Evolutionary conservation across 177 flowering plant genomes (phyloP), one percentile per base, ranked within the genome.

Genomic region (Vitis hybrid): DNA sequence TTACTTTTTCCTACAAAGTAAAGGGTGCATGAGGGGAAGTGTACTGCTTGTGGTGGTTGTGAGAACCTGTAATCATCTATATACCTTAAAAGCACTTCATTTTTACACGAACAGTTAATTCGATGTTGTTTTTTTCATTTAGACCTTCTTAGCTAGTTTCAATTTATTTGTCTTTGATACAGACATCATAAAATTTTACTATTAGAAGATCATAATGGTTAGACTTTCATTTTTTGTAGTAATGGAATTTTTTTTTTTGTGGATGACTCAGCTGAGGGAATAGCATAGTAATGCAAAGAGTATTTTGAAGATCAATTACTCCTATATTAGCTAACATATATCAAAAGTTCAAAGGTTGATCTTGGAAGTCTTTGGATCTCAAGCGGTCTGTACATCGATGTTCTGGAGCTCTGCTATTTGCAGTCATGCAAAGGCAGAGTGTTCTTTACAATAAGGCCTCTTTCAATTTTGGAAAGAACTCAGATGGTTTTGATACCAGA

Each of bases 341-440:
- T 22, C 26, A 22, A 2, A 22, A 22, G 26, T 22, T 22, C 26
- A 22, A 22, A 22, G 26, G 26, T 22, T 22, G 2, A 22, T 22
- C 26, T 22, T 22, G 26, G 39, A 52, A n/a, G 56, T 7, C 16
- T n/a, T 18, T 31, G 15, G 1, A 11, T 22, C 39, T 29, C 21
- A 6, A 19, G n/a, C 26, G 7, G 16, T 26, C 2, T 39, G 29
- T 62, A 61, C 50, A 68, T 58, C 9, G 29, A 11, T 18, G 10
- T 16, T 33, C 26, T 57, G 60, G 68, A 67, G 60, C 18, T 11
- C 11, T 39, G 9, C 51, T 56, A 3, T 39, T 56, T 48, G 48
- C 5, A 15, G 56, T 31, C 51, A 79, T 79, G 82, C 76, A 66
- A 65, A 69, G 64, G 65, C 68, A 58, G 70, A 67, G 50, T 64